phyloP scores from a whole-genome alignment of 371 early-diverging fungal genomes.

The Mucor velutinosus region DNA sequence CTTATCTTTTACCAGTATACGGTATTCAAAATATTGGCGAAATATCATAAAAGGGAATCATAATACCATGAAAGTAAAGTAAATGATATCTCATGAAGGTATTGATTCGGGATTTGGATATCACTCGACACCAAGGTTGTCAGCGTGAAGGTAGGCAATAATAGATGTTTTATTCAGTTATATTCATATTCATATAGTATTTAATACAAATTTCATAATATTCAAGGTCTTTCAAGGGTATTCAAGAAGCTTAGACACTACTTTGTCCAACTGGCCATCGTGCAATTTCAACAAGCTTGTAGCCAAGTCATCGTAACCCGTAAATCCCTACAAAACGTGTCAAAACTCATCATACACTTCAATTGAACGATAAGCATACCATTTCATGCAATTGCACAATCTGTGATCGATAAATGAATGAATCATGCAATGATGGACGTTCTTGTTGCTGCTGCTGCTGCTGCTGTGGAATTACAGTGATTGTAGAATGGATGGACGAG shows the following conservation, averaged over 20 bases:
- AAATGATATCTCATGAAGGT: too few relatives aligned
- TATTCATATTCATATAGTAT: background rate
- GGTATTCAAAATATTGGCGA: too few relatives aligned
- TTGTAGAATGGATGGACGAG: background rate
- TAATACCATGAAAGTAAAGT: too few relatives aligned
- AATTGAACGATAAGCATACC: slow-evolving; percentile 18
- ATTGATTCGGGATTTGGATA: background rate
- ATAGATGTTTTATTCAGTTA: background rate
- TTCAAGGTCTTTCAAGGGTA: background rate
- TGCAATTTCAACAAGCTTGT: slow-evolving; percentile 20
- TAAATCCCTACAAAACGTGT: slow-evolving; percentile 32
- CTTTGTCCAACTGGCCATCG: slow-evolving; percentile 34
- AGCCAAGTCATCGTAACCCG: slow-evolving; percentile 36
- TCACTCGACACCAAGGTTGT: too few relatives aligned
- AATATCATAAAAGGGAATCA: too few relatives aligned
- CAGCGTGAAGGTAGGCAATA: background rate
- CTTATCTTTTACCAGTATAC: too few relatives aligned
- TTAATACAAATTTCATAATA: background rate
- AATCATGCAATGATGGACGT: background rate
- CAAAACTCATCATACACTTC: background rate
- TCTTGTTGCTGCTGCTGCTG: background rate
- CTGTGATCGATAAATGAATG: slow-evolving; percentile 18
- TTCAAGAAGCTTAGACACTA: slow-evolving; percentile 35
- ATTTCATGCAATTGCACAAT: slow-evolving; percentile 42
- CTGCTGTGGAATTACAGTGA: background rate